These are phyloP conservation scores for Fragaria vesca DNA, from an alignment of 306 rosid species.

Conservation along the genomic window DNA sequence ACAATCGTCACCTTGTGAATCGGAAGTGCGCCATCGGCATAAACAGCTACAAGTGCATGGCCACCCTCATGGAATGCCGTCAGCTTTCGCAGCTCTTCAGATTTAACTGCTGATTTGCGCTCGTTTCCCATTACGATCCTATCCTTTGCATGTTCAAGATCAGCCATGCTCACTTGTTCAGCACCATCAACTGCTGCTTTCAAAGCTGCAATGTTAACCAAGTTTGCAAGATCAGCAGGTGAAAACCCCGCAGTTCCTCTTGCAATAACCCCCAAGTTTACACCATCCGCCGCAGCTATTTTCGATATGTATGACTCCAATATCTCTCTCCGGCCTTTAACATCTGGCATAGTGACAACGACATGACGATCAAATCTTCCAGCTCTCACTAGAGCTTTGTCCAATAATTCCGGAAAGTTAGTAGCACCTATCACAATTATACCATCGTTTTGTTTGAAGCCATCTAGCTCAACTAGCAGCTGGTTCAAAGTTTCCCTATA, in stretches of 20 bases:
- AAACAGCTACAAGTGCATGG: background rate
- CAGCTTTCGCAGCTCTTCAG: background rate
- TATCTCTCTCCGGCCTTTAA: background rate
- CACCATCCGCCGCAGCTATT: background rate
- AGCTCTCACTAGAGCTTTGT: background rate
- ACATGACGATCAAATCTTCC: background rate
- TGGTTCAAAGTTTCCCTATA: background rate
- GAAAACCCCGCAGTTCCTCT: background rate
- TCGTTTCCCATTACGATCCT: background rate
- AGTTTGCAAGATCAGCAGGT: background rate
- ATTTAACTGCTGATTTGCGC: background rate
- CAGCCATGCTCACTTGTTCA: background rate
- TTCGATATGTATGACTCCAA: background rate
- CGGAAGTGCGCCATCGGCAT: background rate
- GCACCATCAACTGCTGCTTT: background rate
- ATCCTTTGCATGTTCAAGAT: background rate
- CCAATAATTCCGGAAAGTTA: background rate
- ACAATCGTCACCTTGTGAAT: background rate
- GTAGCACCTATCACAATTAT: background rate
- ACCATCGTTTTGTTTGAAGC: background rate
- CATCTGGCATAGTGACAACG: background rate
- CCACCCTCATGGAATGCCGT: background rate
- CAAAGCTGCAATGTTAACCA: background rate
- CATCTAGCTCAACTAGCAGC: background rate
- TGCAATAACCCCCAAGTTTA: background rate